phyloP scores from a whole-genome alignment of 345 rosid genomes.

The Heritiera littoralis region DNA sequence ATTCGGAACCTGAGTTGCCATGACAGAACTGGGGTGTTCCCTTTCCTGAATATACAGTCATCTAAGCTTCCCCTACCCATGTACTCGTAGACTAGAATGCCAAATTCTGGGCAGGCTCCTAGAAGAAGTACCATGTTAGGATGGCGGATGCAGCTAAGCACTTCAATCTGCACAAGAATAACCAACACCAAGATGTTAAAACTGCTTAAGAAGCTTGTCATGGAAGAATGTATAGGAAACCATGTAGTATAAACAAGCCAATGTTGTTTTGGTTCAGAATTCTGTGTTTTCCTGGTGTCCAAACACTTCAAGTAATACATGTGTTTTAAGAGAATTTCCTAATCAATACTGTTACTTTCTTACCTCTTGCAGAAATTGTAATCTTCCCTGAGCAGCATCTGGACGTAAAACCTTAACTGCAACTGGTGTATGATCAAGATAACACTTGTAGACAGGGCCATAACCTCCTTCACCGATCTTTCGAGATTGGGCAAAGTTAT shows the following conservation, averaged over 20 bases:
- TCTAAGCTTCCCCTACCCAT: conserved; percentile 93
- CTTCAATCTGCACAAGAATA: conserved; percentile 59
- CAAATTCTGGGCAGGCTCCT: conserved; percentile 95
- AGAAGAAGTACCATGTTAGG: conserved; percentile 95
- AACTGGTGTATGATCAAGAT: conserved; percentile 79
- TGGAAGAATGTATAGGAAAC: background rate
- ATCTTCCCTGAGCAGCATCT: conserved; percentile 92
- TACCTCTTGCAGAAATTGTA: conserved; percentile 88
- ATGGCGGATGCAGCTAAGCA: conserved; percentile 89
- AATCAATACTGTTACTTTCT: background rate
- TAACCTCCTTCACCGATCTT: conserved; percentile 97
- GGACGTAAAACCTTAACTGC: conserved; percentile 91
- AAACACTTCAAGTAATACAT: background rate
- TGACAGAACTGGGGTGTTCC: conserved; percentile 59
- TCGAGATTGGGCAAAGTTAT: conserved; percentile 44
- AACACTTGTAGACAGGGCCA: conserved; percentile 83
- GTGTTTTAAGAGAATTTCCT: background rate
- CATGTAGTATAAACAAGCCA: background rate
- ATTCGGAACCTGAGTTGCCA: conserved; percentile 90
- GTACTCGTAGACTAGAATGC: conserved; percentile 82
- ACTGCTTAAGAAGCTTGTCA: background rate
- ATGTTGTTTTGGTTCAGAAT: background rate
- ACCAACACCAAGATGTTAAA: background rate
- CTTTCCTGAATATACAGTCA: conserved; percentile 59
- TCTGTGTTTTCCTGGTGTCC: background rate